Evolutionary conservation across 345 rosid species (phyloP).

Genomic region (Citrus trifoliata): DNA sequence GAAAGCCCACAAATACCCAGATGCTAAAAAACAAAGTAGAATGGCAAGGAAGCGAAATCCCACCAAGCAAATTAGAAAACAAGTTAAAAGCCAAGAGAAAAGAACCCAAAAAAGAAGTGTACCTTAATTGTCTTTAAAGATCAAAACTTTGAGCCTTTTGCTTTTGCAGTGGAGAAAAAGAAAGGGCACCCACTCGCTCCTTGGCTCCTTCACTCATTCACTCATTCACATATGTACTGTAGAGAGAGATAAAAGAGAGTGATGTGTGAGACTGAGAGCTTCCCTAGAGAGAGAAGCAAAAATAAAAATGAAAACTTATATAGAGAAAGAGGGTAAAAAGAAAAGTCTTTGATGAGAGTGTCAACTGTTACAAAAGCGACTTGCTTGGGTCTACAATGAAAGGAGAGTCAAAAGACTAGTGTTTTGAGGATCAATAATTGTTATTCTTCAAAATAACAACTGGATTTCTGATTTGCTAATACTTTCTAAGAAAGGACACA

Average conservation of each 20-base stretch:
- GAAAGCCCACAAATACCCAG: conserved; percentile 37
- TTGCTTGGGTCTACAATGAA: conserved; percentile 48
- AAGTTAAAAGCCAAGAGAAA: conserved; percentile 24
- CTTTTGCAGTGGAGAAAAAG: conserved; percentile 25
- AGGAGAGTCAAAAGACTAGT: conserved; percentile 51
- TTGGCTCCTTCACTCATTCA: conserved; percentile 10
- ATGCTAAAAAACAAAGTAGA: conserved; percentile 36
- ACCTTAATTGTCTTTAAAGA: conserved; percentile 26
- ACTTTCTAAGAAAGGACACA: neutral
- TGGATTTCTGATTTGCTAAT: neutral
- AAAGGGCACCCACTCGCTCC: conserved; percentile 25
- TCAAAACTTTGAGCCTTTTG: conserved; percentile 31
- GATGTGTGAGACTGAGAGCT: conserved; percentile 14
- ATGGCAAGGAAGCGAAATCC: conserved; percentile 17
- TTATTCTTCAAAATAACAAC: neutral
- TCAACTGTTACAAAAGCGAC: neutral
- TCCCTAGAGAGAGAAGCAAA: neutral
- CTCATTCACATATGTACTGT: conserved; percentile 26
- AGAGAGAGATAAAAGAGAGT: conserved; percentile 29
- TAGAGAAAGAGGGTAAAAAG: conserved; percentile 12
- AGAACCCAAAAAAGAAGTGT: conserved; percentile 21
- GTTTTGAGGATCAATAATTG: conserved; percentile 5
- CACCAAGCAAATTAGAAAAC: conserved; percentile 17
- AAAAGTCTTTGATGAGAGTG: neutral
- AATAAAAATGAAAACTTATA: neutral